Percentiles rank a stretch among this genome's conserved stretches.
These are phyloP conservation scores for Melastoma malabathricum DNA, from an alignment of 345 rosid species.

Conservation along the genomic window DNA sequence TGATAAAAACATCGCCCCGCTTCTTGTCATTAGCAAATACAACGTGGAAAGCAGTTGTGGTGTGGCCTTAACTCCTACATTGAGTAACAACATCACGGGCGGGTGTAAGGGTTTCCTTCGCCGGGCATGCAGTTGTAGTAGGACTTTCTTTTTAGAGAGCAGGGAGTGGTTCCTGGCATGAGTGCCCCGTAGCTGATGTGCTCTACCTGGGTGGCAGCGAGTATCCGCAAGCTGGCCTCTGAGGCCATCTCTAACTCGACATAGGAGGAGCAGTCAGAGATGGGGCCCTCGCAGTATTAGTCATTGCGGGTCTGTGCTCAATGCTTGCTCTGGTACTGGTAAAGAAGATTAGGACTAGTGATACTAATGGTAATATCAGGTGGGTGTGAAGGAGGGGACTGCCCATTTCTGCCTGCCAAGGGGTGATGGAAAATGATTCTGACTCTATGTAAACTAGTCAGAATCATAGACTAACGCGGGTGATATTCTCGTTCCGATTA, in stretches of 20 bases:
- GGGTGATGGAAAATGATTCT: too few relatives aligned
- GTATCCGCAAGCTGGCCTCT: conserved; percentile 49
- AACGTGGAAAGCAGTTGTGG: neutral
- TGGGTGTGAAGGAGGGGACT: too few relatives aligned
- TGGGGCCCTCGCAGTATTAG: conserved; percentile 35
- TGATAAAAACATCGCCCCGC: neutral
- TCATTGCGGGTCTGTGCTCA: neutral
- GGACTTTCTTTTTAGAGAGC: conserved; percentile 70
- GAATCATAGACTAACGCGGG: too few relatives aligned
- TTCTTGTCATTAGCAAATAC: too few relatives aligned
- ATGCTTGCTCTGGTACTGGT: too few relatives aligned
- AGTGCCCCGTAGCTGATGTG: conserved; percentile 66
- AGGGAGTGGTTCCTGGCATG: conserved; percentile 49
- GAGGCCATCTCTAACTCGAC: conserved; percentile 42
- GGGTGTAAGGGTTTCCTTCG: conserved; percentile 67
- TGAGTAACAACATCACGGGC: conserved; percentile 61
- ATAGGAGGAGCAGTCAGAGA: conserved; percentile 38
- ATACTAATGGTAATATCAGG: too few relatives aligned
- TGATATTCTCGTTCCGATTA: too few relatives aligned
- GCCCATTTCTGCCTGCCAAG: too few relatives aligned
- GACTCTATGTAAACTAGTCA: too few relatives aligned
- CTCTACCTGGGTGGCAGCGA: conserved; percentile 30
- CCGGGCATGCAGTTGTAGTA: conserved; percentile 71
- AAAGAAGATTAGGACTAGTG: too few relatives aligned
- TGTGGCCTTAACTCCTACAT: conserved; percentile 37